Evolutionary conservation across 2,329 filamentous ascomycete species (phyloP), one percentile per base, ranked within the genome.

Genomic region (Nothophaeocryptopus gaeumannii): DNA sequence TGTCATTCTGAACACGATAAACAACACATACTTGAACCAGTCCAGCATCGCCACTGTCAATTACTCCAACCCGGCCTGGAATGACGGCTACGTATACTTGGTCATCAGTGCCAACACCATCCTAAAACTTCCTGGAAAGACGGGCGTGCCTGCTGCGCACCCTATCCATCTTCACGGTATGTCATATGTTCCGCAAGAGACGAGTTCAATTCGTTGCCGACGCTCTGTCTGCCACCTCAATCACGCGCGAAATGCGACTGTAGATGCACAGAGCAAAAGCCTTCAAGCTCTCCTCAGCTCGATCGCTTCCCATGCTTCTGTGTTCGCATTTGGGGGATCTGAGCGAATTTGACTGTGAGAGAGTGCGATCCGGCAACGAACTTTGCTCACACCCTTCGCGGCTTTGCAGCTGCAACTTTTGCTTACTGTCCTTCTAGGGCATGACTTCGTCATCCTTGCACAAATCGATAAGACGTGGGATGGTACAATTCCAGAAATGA

Each of bases 181-280:
- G 13, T 52, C 55, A 67, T 84, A 26, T 26, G 7, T 26, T 7
- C 20, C n/a, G n/a, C n/a, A n/a, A n/a, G n/a, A n/a, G n/a, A n/a
- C n/a, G n/a, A n/a, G n/a, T n/a, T n/a, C n/a, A n/a, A n/a, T n/a
- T n/a, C n/a, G n/a, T n/a, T n/a, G n/a, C n/a, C n/a, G n/a, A n/a
- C n/a, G n/a, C n/a, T n/a, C n/a, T n/a, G n/a, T n/a, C n/a, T n/a
- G n/a, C n/a, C n/a, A n/a, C n/a, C n/a, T n/a, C n/a, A n/a, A n/a
- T n/a, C n/a, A n/a, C n/a, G n/a, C n/a, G n/a, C n/a, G n/a, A n/a
- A n/a, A n/a, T n/a, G n/a, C n/a, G n/a, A n/a, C n/a, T n/a, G n/a
- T n/a, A n/a, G n/a, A n/a, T n/a, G n/a, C n/a, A n/a, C n/a, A n/a
- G n/a, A n/a, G n/a, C n/a, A n/a, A n/a, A n/a, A n/a, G n/a, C n/a